A percentile compares a stretch with the other conserved stretches of the same genome.
phyloP scores from a whole-genome alignment of 1,139 yeast species.

The Candida glucosophila region DNA sequence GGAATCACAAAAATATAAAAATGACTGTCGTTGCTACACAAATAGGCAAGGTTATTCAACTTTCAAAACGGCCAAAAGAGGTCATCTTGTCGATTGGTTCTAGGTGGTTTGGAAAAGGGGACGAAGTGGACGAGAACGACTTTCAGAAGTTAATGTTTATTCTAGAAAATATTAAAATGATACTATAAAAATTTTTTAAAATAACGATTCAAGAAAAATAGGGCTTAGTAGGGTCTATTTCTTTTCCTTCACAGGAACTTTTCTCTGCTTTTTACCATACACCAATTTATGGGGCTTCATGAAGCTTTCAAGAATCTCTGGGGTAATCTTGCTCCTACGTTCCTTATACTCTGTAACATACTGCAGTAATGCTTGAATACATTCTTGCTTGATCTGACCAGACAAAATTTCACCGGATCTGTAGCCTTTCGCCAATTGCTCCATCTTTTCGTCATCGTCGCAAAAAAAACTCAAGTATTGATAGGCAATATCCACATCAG shows the following conservation, averaged over 20 bases:
- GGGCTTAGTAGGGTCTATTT: background rate
- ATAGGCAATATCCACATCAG: slow-evolving; percentile 92
- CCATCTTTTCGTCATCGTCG: slow-evolving; percentile 78
- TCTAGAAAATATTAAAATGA: slow-evolving; percentile 22
- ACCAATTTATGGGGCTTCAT: slow-evolving; percentile 82
- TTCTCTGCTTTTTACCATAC: slow-evolving; percentile 64
- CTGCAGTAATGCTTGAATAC: slow-evolving; percentile 72
- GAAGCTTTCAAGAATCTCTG: slow-evolving; percentile 57
- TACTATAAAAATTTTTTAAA: no score
- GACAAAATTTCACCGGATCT: slow-evolving; percentile 76
- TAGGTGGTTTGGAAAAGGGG: slow-evolving; percentile 36
- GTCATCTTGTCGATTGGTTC: slow-evolving; percentile 32
- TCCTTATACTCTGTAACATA: slow-evolving; percentile 79
- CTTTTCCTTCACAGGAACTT: slow-evolving; percentile 52
- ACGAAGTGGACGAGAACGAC: slow-evolving; percentile 23
- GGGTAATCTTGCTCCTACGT: slow-evolving; percentile 59
- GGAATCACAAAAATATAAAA: slow-evolving; percentile 33
- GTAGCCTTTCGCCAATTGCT: slow-evolving; percentile 55
- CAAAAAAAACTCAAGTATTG: slow-evolving; percentile 86
- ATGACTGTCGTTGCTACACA: slow-evolving; percentile 36
- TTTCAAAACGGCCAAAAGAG: slow-evolving; percentile 20
- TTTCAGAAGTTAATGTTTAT: slow-evolving; percentile 36
- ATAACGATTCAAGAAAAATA: no score
- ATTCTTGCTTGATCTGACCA: slow-evolving; percentile 88
- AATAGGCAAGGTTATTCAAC: slow-evolving; percentile 27